phyloP scores from a whole-genome alignment of 768 basidiomycete genomes.

The Amanita subjunquillea region DNA sequence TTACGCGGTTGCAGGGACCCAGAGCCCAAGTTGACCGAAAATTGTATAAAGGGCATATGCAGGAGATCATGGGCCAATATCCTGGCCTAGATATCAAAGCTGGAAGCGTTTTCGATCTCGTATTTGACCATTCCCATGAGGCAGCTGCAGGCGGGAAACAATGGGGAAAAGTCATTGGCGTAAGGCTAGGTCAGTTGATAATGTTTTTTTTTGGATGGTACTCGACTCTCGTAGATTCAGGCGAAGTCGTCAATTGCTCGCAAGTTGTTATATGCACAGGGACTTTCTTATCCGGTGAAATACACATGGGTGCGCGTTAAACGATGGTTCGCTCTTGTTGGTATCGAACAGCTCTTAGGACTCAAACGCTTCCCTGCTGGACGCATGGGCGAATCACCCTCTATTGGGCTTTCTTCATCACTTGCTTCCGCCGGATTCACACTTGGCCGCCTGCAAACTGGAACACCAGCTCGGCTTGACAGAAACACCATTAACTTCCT shows the following conservation, averaged over 20 bases:
- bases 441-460: conserved; percentile 75
- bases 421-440: conserved; percentile 67
- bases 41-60: conserved; percentile 79
- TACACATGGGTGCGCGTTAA: conserved; percentile 61
- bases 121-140: conserved; percentile 38
- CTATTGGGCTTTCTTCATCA: conserved; percentile 67
- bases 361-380: conserved; percentile 73
- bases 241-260: conserved; percentile 65
- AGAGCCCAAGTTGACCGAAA: conserved; percentile 84
- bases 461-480: conserved; percentile 78
- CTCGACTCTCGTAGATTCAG: conserved; percentile 40
- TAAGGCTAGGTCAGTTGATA: conserved; percentile 44
- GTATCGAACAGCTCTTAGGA: conserved; percentile 25
- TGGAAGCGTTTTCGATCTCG: conserved; percentile 71
- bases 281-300: conserved; percentile 86
- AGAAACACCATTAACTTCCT: conserved; percentile 61
- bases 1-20: conserved; percentile 49
- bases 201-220: not conserved
- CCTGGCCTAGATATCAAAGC: conserved; percentile 59
- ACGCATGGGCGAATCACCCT: conserved; percentile 61
- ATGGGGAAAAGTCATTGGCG: conserved; percentile 53
- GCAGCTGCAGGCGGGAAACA: conserved; percentile 15
- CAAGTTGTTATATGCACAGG: conserved; percentile 86
- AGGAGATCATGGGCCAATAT: conserved; percentile 52
- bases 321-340: not conserved